Base-by-base conservation (phyloP, 805 yeast genomes). In the Candida dendrica region DNA sequence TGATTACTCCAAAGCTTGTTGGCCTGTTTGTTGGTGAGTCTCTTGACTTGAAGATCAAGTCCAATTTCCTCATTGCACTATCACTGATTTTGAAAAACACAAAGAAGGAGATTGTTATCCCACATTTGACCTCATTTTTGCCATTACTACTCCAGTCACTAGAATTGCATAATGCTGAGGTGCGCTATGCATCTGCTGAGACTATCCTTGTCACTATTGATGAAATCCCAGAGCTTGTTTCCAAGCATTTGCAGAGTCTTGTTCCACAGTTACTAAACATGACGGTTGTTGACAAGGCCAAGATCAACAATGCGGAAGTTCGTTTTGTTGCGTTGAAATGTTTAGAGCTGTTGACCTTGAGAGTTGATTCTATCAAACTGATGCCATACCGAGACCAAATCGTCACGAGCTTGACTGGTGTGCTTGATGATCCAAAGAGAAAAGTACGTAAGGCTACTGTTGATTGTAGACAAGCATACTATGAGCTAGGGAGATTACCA, bases 401-500 rank as follows among this genome's bases (percentile, higher is more conserved):
- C 10, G 65, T 85, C 31, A 59, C 52, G 16, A 69, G 66, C 13
- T 62, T 85, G 36, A 66, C 64, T 1, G 57, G 54, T 1, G 79
- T 74, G 0, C 65, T 93, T 47, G 93, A 84, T 50, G 96, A 91
- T 59, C 72, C 70, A 38, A 81, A 71, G 55, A 74, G 98, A 59
- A 64, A 61, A 3, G 86, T 91, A 2, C 75, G 98, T 55, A 82
- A 79, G 56, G 70, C 77, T 40, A 84, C 91, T 6, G 80, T 84
- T 41, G 88, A 84, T 50, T 77, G 91, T 42, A 75, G 96, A 55
- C 97, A 91, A 57, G 65, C 71, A 0, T 82, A 77, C 53, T 86
- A 66, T 58, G 95, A 84, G 42, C 43, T 69, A 27, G 72, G 73
- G 4, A 48, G 51, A 41, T 34, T 64, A 17, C 62, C 65, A 24